Conservation (phyloP, 2,329 filamentous ascomycete genomes). For the Clonostachys chloroleuca region DNA sequence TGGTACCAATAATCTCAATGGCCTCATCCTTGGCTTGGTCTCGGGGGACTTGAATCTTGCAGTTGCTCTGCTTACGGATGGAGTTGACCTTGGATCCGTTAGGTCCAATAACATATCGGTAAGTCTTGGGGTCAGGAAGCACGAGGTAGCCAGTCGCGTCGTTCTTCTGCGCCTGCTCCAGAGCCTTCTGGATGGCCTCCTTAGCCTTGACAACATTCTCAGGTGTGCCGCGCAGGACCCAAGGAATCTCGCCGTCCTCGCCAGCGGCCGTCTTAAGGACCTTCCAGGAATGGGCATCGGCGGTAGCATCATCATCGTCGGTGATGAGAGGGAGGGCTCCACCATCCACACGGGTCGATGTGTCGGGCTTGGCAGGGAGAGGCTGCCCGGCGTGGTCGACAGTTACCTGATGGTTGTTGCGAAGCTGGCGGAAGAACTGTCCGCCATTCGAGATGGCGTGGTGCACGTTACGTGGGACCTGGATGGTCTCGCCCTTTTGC, state of each 20-base stretch:
- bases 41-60: conserved; percentile 88
- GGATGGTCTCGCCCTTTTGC: conserved; percentile 82
- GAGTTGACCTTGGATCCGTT: conserved; percentile 88
- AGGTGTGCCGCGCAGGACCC: conserved; percentile 76
- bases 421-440: conserved; percentile 86
- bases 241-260: conserved; percentile 75
- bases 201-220: conserved; percentile 83
- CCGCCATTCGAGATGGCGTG: conserved; percentile 84
- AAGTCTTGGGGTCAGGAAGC: conserved; percentile 82
- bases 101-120: conserved; percentile 85
- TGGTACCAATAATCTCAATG: conserved; percentile 81
- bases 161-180: conserved; percentile 67
- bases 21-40: conserved; percentile 73
- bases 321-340: conserved; percentile 84
- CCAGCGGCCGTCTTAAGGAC: conserved; percentile 59
- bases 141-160: conserved; percentile 81
- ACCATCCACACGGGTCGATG: conserved; percentile 50
- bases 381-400: conserved; percentile 86
- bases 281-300: conserved; percentile 78
- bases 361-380: conserved; percentile 64
- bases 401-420: conserved; percentile 81
- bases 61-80: conserved; percentile 88
- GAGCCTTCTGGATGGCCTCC: conserved; percentile 65
- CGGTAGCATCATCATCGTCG: conserved; percentile 64
- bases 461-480: conserved; percentile 78